phyloP scores from a whole-genome alignment of 345 rosid genomes.

The Mallotus nudiflorus region DNA sequence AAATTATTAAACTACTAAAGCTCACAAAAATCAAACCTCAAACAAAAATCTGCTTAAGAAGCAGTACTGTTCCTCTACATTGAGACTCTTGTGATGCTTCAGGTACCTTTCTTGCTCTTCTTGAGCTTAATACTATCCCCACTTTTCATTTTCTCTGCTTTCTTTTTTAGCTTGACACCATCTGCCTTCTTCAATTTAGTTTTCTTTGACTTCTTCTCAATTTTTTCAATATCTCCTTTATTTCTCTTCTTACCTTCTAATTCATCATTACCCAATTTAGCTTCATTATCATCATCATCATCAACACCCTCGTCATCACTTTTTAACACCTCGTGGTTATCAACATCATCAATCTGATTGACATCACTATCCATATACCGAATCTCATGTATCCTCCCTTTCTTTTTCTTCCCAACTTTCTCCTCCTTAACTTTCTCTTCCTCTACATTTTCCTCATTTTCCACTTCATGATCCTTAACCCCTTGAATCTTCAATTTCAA shows the following conservation, averaged over 20 bases:
- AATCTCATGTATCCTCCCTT: slow-evolving; percentile 74
- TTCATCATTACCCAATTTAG: slow-evolving; percentile 22
- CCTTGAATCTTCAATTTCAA: slow-evolving; percentile 61
- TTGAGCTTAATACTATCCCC: background rate
- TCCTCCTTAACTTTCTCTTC: background rate
- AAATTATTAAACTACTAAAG: background rate
- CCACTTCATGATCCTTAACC: slow-evolving; percentile 20
- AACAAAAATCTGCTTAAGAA: slow-evolving; percentile 14
- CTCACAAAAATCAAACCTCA: slow-evolving; percentile 4
- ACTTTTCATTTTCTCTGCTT: background rate
- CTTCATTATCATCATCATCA: slow-evolving; percentile 17
- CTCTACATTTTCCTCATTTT: slow-evolving; percentile 15
- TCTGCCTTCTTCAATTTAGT: slow-evolving; percentile 8
- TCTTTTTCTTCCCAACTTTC: slow-evolving; percentile 19
- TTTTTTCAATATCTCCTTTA: slow-evolving; percentile 28
- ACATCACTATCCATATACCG: slow-evolving; percentile 65
- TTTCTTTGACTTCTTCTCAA: slow-evolving; percentile 15
- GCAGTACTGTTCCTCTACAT: background rate
- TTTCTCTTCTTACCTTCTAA: slow-evolving; percentile 12
- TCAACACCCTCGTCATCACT: slow-evolving; percentile 36
- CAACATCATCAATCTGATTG: slow-evolving; percentile 9
- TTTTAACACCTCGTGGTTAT: slow-evolving; percentile 26
- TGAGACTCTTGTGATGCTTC: background rate
- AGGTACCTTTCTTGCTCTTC: slow-evolving; percentile 7
- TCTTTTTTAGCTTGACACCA: slow-evolving; percentile 9